Conservation (phyloP, 768 basidiomycete species). For the Symmetrospora coprosmae region DNA sequence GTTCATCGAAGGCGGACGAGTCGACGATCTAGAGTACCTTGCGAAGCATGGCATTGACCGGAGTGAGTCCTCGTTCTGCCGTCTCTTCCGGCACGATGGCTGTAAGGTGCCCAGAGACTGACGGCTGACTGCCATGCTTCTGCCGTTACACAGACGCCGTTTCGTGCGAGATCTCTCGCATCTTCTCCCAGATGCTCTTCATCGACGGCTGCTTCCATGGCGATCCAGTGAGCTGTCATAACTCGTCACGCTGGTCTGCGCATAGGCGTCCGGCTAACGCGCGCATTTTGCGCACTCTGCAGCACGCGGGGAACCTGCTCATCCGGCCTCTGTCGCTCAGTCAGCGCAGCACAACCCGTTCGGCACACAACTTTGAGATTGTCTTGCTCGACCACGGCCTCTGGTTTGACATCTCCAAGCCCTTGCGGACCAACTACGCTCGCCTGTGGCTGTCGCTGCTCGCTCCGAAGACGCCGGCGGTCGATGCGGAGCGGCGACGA, state of each 20-base stretch:
- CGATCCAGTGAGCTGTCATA: slow-evolving; percentile 21
- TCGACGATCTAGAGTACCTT: slow-evolving; percentile 75
- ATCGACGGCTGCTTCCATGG: slow-evolving; percentile 40
- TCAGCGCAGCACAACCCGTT: slow-evolving; percentile 42
- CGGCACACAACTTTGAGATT: slow-evolving; percentile 90
- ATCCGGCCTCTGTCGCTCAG: slow-evolving; percentile 56
- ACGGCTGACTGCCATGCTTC: neutral
- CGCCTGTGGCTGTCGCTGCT: slow-evolving; percentile 71
- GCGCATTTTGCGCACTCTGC: slow-evolving; percentile 17
- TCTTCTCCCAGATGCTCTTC: slow-evolving; percentile 92
- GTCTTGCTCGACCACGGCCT: slow-evolving; percentile 77
- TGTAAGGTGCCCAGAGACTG: no score
- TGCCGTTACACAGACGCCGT: slow-evolving; percentile 48
- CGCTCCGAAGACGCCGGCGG: slow-evolving; percentile 51
- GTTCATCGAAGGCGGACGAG: slow-evolving; percentile 60
- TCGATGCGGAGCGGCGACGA: slow-evolving; percentile 56
- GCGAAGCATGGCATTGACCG: slow-evolving; percentile 70
- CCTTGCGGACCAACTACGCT: slow-evolving; percentile 48
- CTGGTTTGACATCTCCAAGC: neutral
- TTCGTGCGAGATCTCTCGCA: slow-evolving; percentile 70
- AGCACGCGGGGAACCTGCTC: slow-evolving; percentile 60
- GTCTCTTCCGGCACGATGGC: neutral
- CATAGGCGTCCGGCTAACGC: no score
- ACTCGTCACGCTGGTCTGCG: neutral
- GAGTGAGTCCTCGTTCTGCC: slow-evolving; percentile 35